Percentiles rank a stretch among this genome's conserved stretches.
phyloP scores from a whole-genome alignment of 768 basidiomycete genomes.

The Suillus spraguei region DNA sequence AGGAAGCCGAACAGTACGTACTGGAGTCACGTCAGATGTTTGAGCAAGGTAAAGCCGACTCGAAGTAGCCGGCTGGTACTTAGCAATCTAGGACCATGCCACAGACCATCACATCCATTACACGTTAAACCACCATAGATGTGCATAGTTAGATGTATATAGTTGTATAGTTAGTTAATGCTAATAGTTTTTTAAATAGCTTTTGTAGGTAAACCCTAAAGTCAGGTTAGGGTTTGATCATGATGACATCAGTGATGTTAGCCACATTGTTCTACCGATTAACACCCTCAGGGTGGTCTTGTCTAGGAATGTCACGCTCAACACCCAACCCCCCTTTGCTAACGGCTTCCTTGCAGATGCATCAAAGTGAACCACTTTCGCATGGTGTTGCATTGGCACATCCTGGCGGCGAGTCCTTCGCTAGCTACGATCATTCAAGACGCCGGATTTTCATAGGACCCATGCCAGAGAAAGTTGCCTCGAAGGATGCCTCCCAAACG shows the following conservation, averaged over 20 bases:
- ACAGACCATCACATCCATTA: constrained; percentile 12
- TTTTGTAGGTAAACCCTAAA: constrained; percentile 6
- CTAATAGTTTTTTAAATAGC: neutral
- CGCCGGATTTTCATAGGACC: constrained; percentile 76
- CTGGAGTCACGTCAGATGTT: constrained; percentile 61
- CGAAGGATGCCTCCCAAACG: constrained; percentile 46
- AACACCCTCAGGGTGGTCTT: neutral
- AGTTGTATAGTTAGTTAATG: neutral
- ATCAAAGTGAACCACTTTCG: neutral
- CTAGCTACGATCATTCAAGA: constrained; percentile 34
- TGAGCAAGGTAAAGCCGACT: constrained; percentile 23
- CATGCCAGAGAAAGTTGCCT: constrained; percentile 64
- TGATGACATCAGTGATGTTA: constrained; percentile 27
- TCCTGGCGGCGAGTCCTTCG: constrained; percentile 3
- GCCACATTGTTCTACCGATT: neutral
- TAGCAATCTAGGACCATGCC: neutral
- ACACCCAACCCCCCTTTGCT: neutral
- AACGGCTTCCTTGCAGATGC: neutral
- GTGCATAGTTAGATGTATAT: neutral
- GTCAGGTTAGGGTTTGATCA: constrained; percentile 28
- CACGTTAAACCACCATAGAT: constrained; percentile 1
- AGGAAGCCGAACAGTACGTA: constrained; percentile 68
- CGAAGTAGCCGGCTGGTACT: constrained; percentile 25
- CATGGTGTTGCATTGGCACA: neutral
- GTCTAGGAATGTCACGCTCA: neutral